Conservation (phyloP, 108 stramenopile species). For the Pelagomonas calceolata region DNA sequence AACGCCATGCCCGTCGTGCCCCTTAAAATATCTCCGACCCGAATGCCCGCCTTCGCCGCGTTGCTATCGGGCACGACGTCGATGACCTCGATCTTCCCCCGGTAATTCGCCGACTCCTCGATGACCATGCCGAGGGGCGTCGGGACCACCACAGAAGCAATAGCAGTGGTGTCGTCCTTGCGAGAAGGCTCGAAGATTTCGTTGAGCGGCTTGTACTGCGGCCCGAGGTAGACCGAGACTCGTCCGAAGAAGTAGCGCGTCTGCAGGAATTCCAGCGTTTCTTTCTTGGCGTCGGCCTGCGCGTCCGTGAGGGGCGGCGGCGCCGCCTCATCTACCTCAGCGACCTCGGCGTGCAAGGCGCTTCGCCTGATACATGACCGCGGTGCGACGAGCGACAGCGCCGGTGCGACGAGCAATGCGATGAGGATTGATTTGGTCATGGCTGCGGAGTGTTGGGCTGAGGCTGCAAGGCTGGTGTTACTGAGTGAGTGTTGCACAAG, state of each 20-base stretch:
- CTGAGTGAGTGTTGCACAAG: no score
- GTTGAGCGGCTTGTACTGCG: not conserved
- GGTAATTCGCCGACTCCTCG: not conserved
- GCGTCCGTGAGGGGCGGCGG: not conserved
- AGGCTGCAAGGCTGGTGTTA: no score
- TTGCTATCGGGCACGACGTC: not conserved
- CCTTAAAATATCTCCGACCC: not conserved
- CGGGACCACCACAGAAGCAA: not conserved
- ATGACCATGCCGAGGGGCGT: constrained; percentile 1
- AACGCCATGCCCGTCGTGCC: constrained; percentile 1
- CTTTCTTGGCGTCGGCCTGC: not conserved
- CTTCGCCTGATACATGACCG: not conserved
- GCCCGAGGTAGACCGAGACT: not conserved
- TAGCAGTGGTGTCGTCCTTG: constrained; percentile 1
- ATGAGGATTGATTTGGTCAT: not conserved
- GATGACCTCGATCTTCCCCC: not conserved
- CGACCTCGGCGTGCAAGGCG: not conserved
- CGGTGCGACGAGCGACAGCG: not conserved
- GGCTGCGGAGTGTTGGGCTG: no score
- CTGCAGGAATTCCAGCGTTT: not conserved
- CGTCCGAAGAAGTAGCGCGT: constrained; percentile 2
- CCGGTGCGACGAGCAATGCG: not conserved
- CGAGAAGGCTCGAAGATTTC: not conserved
- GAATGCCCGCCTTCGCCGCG: not conserved
- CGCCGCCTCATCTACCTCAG: not conserved